A percentile compares a stretch with the other conserved stretches of the same genome.
phyloP scores from a whole-genome alignment of 2,329 filamentous ascomycete species.

The Diaporthe sp. region DNA sequence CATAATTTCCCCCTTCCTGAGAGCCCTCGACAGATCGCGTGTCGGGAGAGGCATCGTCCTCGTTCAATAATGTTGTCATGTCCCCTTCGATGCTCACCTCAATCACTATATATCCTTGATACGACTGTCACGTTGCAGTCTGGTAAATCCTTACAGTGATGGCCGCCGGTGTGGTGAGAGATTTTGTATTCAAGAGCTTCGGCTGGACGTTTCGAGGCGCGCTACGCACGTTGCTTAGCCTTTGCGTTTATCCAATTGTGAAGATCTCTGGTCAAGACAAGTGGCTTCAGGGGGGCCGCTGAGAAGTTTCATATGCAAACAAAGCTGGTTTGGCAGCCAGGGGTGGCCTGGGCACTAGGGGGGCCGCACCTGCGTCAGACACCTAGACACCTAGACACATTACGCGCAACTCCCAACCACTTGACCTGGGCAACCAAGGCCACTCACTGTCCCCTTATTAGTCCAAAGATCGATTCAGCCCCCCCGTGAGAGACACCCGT shows the following conservation, averaged over 20 bases:
- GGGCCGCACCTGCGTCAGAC: slow-evolving; percentile 18
- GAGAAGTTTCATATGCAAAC: slow-evolving; percentile 33
- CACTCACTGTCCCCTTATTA: neutral
- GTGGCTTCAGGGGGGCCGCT: slow-evolving; percentile 10
- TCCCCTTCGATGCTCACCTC: neutral
- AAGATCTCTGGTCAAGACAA: neutral
- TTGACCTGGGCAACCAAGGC: neutral
- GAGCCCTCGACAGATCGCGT: neutral
- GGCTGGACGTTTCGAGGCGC: slow-evolving; percentile 1
- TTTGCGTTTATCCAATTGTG: neutral
- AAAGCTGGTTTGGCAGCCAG: slow-evolving; percentile 30
- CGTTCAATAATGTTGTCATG: neutral
- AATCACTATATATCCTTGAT: neutral
- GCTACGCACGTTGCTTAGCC: neutral
- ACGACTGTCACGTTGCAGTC: too few species aligned
- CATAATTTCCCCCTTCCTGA: neutral
- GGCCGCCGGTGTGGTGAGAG: neutral
- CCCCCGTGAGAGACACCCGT: neutral
- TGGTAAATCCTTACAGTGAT: neutral
- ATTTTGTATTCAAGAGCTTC: neutral
- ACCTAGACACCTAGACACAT: neutral
- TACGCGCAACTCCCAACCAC: slow-evolving; percentile 23
- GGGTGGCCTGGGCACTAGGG: slow-evolving; percentile 30
- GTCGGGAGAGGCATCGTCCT: neutral
- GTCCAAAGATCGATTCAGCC: slow-evolving; percentile 2